These are phyloP conservation scores for Plasmopara muralis DNA, from an alignment of 352 stramenopile genomes.

Conservation along the genomic window DNA sequence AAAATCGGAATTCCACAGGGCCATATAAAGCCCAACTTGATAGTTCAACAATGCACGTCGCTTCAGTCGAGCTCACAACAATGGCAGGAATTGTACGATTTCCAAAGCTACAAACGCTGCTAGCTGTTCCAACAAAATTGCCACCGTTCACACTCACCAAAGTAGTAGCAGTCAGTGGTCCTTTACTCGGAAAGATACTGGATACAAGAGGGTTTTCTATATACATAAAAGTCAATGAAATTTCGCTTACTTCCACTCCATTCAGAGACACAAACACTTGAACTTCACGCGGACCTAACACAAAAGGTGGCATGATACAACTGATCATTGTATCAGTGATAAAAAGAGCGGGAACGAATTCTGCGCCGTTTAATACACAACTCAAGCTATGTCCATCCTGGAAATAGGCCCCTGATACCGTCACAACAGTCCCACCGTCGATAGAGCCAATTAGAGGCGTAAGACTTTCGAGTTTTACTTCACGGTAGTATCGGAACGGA, in stretches of 20 bases:
- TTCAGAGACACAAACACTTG: slow-evolving; percentile 30
- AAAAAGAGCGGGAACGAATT: slow-evolving; percentile 21
- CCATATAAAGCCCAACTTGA: slow-evolving; percentile 14
- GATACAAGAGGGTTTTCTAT: slow-evolving; percentile 24
- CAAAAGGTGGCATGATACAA: slow-evolving; percentile 20
- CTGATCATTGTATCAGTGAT: slow-evolving; percentile 25
- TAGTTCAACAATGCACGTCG: slow-evolving; percentile 26
- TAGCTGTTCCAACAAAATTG: slow-evolving; percentile 23
- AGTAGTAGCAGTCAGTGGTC: slow-evolving; percentile 20
- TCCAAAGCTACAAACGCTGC: slow-evolving; percentile 27
- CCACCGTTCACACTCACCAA: slow-evolving; percentile 25
- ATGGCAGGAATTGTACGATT: slow-evolving; percentile 21
- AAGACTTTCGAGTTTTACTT: slow-evolving; percentile 19
- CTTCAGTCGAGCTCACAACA: slow-evolving; percentile 26
- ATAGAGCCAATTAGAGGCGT: slow-evolving; percentile 19
- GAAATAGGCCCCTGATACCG: slow-evolving; percentile 29
- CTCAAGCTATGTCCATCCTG: slow-evolving; percentile 20
- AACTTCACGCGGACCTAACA: slow-evolving; percentile 9
- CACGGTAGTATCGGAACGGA: slow-evolving; percentile 29
- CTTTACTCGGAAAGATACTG: slow-evolving; percentile 24
- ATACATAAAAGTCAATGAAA: slow-evolving; percentile 22
- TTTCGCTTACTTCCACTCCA: slow-evolving; percentile 24
- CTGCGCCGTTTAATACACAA: slow-evolving; percentile 27
- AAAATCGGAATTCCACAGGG: slow-evolving; percentile 19
- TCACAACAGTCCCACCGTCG: slow-evolving; percentile 26